These are phyloP conservation scores for Luffa acutangula DNA, from an alignment of 306 rosid genomes.

Conservation along the genomic window DNA sequence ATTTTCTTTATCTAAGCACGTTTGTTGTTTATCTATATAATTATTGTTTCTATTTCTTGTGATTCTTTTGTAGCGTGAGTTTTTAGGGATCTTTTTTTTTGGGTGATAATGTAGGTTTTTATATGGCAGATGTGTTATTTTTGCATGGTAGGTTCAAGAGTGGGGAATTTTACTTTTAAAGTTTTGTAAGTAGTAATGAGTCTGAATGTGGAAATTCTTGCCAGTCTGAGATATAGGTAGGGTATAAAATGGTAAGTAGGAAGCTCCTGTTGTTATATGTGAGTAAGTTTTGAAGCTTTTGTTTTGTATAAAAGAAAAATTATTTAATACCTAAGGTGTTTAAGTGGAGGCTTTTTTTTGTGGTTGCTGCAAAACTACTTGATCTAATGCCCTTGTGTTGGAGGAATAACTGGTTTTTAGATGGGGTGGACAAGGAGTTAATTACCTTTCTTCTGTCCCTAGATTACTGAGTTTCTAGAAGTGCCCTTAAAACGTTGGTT, in stretches of 20 bases:
- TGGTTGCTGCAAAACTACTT: not conserved
- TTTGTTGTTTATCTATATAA: not conserved
- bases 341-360: not conserved
- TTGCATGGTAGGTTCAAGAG: not conserved
- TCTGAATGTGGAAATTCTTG: not conserved
- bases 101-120: not conserved
- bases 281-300: not conserved
- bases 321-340: not conserved
- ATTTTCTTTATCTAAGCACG: not conserved
- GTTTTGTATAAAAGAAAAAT: not conserved
- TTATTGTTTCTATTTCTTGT: not conserved
- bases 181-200: not conserved
- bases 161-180: not conserved
- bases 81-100: not conserved
- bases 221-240: not conserved
- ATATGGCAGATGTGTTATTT: not conserved
- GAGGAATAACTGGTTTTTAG: not conserved
- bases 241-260: not conserved
- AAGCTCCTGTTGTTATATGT: not conserved
- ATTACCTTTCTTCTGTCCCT: not conserved
- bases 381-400: not conserved
- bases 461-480: not conserved
- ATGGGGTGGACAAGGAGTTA: not conserved
- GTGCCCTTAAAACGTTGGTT: not conserved
- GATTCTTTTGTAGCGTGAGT: not conserved